These are phyloP conservation scores for Amoebophrya sp. DNA, from an alignment of 169 alveolate genomes.

Conservation along the genomic window DNA sequence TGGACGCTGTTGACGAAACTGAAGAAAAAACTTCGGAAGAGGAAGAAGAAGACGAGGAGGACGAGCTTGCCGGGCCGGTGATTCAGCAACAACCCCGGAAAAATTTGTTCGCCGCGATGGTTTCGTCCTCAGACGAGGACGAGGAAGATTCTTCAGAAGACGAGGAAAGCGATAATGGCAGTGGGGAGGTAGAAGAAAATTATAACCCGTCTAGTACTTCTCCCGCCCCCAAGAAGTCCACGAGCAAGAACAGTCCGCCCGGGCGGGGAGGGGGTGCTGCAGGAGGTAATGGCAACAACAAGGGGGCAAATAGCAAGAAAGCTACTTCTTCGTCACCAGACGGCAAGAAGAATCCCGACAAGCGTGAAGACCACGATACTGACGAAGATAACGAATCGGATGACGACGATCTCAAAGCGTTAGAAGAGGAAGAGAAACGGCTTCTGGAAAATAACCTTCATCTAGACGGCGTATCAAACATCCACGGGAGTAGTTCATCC, in stretches of 20 bases:
- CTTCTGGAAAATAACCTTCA: no score
- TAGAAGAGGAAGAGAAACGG: background rate
- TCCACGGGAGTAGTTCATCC: no score
- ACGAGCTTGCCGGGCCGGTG: background rate
- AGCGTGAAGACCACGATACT: background rate
- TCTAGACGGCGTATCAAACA: no score
- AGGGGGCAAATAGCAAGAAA: no score
- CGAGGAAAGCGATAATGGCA: background rate
- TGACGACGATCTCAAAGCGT: background rate
- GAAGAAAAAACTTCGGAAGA: no score
- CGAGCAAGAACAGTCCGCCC: background rate
- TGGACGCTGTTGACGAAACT: no score
- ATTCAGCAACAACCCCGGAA: background rate
- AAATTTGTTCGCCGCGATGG: background rate
- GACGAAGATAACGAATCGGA: background rate
- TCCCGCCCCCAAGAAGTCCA: background rate
- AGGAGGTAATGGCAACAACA: no score
- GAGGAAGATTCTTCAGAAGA: background rate
- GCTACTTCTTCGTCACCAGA: no score
- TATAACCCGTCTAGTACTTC: background rate
- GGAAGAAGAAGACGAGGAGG: background rate
- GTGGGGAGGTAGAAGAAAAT: background rate
- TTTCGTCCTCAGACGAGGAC: background rate
- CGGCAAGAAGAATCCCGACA: no score
- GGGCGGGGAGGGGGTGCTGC: no score